Conservation (phyloP, 164 flowering plant species). For the Liquidambar formosana region DNA sequence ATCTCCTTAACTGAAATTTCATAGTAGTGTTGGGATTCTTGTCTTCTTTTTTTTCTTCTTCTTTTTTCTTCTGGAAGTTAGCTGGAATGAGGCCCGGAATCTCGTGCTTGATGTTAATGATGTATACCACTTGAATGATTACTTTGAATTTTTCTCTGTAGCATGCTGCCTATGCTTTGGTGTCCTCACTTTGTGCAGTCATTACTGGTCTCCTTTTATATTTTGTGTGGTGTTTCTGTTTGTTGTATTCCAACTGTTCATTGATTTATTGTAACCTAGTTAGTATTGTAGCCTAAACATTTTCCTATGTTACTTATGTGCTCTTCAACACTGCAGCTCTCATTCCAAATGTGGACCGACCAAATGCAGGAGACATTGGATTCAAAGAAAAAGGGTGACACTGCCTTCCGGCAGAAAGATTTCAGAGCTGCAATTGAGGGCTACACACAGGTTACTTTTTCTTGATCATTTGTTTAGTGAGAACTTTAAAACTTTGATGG, state of each 20-base stretch:
- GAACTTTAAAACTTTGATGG: neutral
- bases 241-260: too few species aligned
- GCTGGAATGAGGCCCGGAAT: neutral
- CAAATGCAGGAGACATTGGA: slow-evolving; percentile 58
- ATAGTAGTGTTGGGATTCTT: too few species aligned
- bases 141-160: neutral
- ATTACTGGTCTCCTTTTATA: too few species aligned
- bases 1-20: too few species aligned
- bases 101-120: neutral
- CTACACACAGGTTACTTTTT: slow-evolving; percentile 45
- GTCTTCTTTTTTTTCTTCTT: neutral
- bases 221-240: too few species aligned
- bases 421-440: slow-evolving; percentile 42
- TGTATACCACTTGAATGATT: neutral
- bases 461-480: too few species aligned
- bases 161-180: neutral
- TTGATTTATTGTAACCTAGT: neutral
- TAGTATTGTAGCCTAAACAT: neutral
- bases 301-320: too few species aligned
- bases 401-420: slow-evolving; percentile 48
- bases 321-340: slow-evolving; percentile 39
- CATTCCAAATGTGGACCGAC: slow-evolving; percentile 70
- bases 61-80: neutral
- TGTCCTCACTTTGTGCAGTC: neutral
- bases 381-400: slow-evolving; percentile 59